These are phyloP conservation scores for Chaetoscypha palmicola DNA, from an alignment of 2,329 filamentous ascomycete species.

Conservation along the genomic window DNA sequence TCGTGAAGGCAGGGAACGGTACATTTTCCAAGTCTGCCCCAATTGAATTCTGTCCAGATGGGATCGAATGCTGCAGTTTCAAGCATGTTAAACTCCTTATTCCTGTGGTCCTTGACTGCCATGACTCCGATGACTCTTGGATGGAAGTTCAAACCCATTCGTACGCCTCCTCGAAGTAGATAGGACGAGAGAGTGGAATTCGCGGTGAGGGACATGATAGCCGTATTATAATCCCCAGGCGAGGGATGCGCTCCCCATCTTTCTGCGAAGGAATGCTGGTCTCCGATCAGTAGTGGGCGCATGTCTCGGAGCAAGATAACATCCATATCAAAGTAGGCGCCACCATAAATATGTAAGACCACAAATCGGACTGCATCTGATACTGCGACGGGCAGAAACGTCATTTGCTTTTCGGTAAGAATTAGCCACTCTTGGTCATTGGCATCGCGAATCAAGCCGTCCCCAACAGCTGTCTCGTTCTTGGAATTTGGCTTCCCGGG, in stretches of 20 bases:
- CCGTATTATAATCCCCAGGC: conserved; percentile 50
- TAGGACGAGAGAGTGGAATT: conserved; percentile 49
- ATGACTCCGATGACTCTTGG: conserved; percentile 48
- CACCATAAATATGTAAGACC: conserved; percentile 46
- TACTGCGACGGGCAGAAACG: conserved; percentile 50
- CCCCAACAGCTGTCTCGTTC: conserved; percentile 36
- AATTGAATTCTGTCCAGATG: conserved; percentile 51
- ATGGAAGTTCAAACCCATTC: conserved; percentile 53
- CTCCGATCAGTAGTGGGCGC: conserved; percentile 44
- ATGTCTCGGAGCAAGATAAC: conserved; percentile 48
- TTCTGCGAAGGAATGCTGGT: conserved; percentile 46
- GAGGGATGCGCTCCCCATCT: conserved; percentile 46
- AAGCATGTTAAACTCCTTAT: conserved; percentile 48
- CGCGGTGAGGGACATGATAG: conserved; percentile 48
- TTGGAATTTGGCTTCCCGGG: conserved; percentile 35
- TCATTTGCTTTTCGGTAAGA: conserved; percentile 48
- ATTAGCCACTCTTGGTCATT: conserved; percentile 46
- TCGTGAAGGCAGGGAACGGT: conserved; percentile 48
- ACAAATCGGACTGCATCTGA: conserved; percentile 50
- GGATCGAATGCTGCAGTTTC: conserved; percentile 50
- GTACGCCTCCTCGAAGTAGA: conserved; percentile 46
- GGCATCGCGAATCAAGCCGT: conserved; percentile 44
- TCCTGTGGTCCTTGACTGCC: conserved; percentile 48
- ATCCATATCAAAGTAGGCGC: conserved; percentile 50
- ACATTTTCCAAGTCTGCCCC: conserved; percentile 43